These are phyloP conservation scores for Adansonia grandidieri DNA, from an alignment of 441 rosid genomes.

Conservation along the genomic window DNA sequence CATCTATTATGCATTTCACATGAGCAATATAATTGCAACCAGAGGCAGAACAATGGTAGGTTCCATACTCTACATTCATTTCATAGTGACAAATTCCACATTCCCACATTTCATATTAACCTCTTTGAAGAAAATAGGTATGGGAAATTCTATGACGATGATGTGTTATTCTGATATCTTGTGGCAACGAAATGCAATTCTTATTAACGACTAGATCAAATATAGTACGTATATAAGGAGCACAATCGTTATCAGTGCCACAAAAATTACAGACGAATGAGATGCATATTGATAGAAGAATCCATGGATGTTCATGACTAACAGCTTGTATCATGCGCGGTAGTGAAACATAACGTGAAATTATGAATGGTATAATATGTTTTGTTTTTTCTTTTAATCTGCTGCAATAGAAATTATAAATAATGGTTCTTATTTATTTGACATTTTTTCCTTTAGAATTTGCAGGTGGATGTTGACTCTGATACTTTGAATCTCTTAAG, in stretches of 20 bases:
- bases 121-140: neutral
- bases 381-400: slow-evolving; percentile 10
- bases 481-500: slow-evolving; percentile 21
- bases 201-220: slow-evolving; percentile 1
- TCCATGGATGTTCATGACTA: neutral
- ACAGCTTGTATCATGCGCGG: neutral
- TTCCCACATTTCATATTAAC: neutral
- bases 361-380: neutral
- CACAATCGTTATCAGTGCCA: neutral
- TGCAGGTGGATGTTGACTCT: slow-evolving; percentile 24
- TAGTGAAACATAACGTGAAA: neutral
- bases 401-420: neutral
- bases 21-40: slow-evolving; percentile 21
- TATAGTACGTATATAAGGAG: neutral
- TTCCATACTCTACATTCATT: neutral
- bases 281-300: neutral
- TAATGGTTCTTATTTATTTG: neutral
- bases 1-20: slow-evolving; percentile 11
- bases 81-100: slow-evolving; percentile 9
- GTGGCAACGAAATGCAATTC: slow-evolving; percentile 4
- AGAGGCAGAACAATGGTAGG: neutral
- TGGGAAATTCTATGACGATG: neutral
- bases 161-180: neutral
- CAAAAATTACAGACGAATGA: slow-evolving; percentile 24
- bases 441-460: neutral